Percentiles rank a stretch among this genome's conserved stretches.
phyloP scores from a whole-genome alignment of 2,329 filamentous ascomycete genomes.

The Exophiala xenobiotica region DNA sequence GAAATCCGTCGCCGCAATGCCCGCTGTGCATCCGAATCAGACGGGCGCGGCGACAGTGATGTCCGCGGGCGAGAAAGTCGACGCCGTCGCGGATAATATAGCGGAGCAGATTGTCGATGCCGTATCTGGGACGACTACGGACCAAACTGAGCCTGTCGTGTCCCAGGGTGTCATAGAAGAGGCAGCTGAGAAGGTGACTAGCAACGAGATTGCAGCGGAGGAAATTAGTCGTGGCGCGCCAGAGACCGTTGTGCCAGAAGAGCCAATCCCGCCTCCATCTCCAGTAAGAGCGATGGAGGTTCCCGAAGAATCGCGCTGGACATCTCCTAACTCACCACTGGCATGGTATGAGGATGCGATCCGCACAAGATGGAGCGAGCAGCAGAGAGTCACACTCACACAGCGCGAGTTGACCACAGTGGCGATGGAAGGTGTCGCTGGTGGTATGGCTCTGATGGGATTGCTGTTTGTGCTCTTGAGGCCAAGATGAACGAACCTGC shows the following conservation, averaged over 20 bases:
- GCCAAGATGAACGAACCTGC: constrained; percentile 36
- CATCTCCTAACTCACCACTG: constrained; percentile 32
- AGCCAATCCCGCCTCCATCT: constrained; percentile 6
- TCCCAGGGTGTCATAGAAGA: constrained; percentile 15
- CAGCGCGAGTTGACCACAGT: constrained; percentile 71
- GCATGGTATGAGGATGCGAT: constrained; percentile 52
- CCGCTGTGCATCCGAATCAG: constrained; percentile 16
- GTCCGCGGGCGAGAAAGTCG: constrained; percentile 17
- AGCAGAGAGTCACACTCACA: constrained; percentile 56
- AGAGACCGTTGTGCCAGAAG: constrained; percentile 1
- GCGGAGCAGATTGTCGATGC: constrained; percentile 25
- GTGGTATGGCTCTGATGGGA: constrained; percentile 63
- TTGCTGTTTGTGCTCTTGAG: constrained; percentile 53
- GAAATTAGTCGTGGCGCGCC: constrained; percentile 3
- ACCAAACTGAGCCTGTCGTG: background rate
- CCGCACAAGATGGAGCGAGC: constrained; percentile 65
- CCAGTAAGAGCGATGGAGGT: constrained; percentile 23
- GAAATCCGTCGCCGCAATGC: background rate
- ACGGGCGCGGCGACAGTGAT: constrained; percentile 6
- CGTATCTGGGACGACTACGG: constrained; percentile 14
- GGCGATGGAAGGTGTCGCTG: constrained; percentile 64
- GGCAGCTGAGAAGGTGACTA: constrained; percentile 14
- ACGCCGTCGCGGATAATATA: constrained; percentile 25
- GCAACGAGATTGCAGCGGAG: constrained; percentile 14
- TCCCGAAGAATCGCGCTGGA: constrained; percentile 24